Evolutionary conservation across 805 yeast species (phyloP).

Genomic region (Danielia reshetovae): DNA sequence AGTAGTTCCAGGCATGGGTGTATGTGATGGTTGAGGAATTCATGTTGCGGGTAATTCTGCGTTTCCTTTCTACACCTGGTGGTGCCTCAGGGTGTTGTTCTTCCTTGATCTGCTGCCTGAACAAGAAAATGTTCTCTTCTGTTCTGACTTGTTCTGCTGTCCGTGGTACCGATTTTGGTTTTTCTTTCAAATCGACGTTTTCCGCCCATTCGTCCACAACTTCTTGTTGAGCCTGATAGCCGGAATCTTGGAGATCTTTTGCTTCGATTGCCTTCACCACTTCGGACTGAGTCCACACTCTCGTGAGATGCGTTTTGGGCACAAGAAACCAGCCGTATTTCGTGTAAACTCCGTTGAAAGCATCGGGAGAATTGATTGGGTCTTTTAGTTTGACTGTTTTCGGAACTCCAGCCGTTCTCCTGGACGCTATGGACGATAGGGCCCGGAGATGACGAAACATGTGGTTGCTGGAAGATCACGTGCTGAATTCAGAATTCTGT

Average conservation of each 20-base stretch:
- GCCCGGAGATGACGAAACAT: slow-evolving; percentile 5
- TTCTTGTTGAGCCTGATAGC: background rate
- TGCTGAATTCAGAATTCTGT: background rate
- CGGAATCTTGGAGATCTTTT: background rate
- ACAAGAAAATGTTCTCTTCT: slow-evolving; percentile 17
- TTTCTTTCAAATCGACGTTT: slow-evolving; percentile 5
- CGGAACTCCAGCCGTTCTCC: too few relatives aligned
- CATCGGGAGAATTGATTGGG: slow-evolving; percentile 14
- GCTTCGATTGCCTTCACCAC: slow-evolving; percentile 6
- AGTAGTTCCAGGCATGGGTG: slow-evolving; percentile 38
- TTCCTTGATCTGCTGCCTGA: slow-evolving; percentile 22
- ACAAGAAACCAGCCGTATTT: slow-evolving; percentile 22
- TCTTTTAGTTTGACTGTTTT: too few relatives aligned
- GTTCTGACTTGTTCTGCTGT: slow-evolving; percentile 10
- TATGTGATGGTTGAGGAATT: slow-evolving; percentile 18
- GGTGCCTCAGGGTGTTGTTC: slow-evolving; percentile 3
- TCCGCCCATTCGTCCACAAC: slow-evolving; percentile 15
- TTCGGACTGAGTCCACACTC: slow-evolving; percentile 18
- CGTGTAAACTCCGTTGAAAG: slow-evolving; percentile 16
- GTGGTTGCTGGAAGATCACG: background rate
- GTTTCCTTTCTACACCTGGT: slow-evolving; percentile 1
- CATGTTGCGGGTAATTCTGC: slow-evolving; percentile 1
- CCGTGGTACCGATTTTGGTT: slow-evolving; percentile 13
- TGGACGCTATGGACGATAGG: slow-evolving; percentile 7
- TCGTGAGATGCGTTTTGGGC: slow-evolving; percentile 14